phyloP scores from a whole-genome alignment of 176 grass and related monocot species.

The Eleusine indica region DNA sequence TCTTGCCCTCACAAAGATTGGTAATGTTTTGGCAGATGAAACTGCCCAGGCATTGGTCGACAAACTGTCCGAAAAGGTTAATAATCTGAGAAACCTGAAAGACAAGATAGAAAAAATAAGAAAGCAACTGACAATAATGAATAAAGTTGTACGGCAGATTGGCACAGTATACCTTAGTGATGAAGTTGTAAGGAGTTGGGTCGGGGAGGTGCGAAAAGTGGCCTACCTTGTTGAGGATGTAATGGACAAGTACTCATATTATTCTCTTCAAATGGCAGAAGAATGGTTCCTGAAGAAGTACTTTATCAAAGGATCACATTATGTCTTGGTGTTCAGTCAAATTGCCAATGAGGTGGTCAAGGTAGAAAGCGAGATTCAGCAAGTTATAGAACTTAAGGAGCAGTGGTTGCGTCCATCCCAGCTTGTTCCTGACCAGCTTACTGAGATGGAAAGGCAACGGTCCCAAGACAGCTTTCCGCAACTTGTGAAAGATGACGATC shows the following conservation, averaged over 20 bases:
- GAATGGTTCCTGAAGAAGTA: slow-evolving; percentile 42
- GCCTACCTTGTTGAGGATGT: slow-evolving; percentile 52
- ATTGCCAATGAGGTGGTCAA: slow-evolving; percentile 24
- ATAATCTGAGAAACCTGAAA: slow-evolving; percentile 20
- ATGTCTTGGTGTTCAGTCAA: slow-evolving; percentile 36
- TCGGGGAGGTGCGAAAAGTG: slow-evolving; percentile 40
- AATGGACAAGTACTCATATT: slow-evolving; percentile 45
- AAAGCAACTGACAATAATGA: slow-evolving; percentile 15
- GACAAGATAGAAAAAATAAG: slow-evolving; percentile 12
- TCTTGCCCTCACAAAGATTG: slow-evolving; percentile 28
- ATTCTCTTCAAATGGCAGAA: slow-evolving; percentile 35
- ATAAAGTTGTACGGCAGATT: background rate
- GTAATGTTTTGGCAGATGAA: slow-evolving; percentile 7
- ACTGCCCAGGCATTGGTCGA: background rate
- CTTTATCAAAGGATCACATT: slow-evolving; percentile 42
- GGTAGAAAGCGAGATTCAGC: slow-evolving; percentile 32
- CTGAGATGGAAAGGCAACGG: slow-evolving; percentile 29
- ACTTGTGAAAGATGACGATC: slow-evolving; percentile 50
- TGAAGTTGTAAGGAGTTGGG: slow-evolving; percentile 29
- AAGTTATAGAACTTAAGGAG: slow-evolving; percentile 37
- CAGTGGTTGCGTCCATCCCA: slow-evolving; percentile 44
- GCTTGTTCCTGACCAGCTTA: slow-evolving; percentile 15
- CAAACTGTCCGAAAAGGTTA: slow-evolving; percentile 25
- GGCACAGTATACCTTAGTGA: slow-evolving; percentile 42
- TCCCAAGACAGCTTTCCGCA: slow-evolving; percentile 42